Percentiles rank a stretch among this genome's conserved stretches.
phyloP scores from a whole-genome alignment of 441 rosid genomes.

The Eruca vesicaria region DNA sequence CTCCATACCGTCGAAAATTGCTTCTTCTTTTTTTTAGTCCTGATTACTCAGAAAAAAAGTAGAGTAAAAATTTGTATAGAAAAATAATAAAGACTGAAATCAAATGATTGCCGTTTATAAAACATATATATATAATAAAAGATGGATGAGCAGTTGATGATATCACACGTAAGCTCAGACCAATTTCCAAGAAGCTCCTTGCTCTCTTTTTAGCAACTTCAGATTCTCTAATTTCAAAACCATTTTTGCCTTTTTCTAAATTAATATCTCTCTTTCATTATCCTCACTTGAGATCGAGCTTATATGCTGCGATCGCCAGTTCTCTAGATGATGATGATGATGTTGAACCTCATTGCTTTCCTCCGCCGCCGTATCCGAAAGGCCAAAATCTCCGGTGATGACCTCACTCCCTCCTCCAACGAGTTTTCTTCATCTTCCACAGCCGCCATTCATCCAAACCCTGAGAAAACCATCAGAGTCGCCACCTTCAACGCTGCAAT shows the following conservation, averaged over 20 bases:
- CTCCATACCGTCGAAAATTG: neutral
- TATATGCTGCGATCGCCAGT: slow-evolving; percentile 20
- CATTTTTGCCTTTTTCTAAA: neutral
- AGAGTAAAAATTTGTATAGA: neutral
- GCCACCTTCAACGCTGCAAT: slow-evolving; percentile 89
- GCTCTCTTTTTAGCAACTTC: neutral
- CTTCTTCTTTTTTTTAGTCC: neutral
- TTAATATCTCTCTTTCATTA: slow-evolving; percentile 12
- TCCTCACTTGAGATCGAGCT: neutral
- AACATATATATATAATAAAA: neutral
- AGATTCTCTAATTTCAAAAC: neutral
- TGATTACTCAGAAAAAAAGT: neutral
- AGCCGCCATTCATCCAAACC: slow-evolving; percentile 33
- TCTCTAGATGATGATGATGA: slow-evolving; percentile 50
- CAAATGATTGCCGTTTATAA: slow-evolving; percentile 9
- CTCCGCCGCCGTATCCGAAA: slow-evolving; percentile 63
- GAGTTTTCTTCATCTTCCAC: slow-evolving; percentile 41
- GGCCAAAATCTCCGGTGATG: slow-evolving; percentile 39
- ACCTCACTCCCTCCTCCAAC: neutral
- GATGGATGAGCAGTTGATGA: neutral
- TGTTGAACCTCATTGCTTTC: slow-evolving; percentile 62
- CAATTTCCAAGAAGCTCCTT: slow-evolving; percentile 22
- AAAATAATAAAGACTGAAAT: neutral
- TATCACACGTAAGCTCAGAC: slow-evolving; percentile 15
- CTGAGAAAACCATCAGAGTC: slow-evolving; percentile 50